Percentiles rank a stretch among this genome's conserved stretches.
These are phyloP conservation scores for Tuber brumale DNA, from an alignment of 495 filamentous ascomycete species.

Conservation along the genomic window DNA sequence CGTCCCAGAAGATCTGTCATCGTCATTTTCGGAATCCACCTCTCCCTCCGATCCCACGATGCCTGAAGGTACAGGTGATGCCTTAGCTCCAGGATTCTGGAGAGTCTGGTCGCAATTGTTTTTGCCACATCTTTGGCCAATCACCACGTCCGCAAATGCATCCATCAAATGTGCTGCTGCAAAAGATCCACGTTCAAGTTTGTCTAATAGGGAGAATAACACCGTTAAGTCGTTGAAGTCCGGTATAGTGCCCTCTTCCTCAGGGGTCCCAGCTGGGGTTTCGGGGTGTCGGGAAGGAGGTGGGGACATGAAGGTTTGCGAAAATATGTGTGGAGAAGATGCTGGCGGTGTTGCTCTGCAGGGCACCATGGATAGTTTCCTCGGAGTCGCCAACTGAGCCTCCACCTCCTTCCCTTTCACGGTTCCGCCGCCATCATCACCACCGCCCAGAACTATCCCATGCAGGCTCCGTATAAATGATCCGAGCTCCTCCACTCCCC, in stretches of 20 bases:
- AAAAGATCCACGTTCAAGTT: slow-evolving; percentile 18
- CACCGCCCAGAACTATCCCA: slow-evolving; percentile 11
- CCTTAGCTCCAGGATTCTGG: background rate
- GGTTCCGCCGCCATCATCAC: background rate
- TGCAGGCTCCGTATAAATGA: background rate
- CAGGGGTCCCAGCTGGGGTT: background rate
- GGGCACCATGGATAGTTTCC: background rate
- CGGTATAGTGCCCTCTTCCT: slow-evolving; percentile 2
- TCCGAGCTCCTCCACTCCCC: slow-evolving; percentile 12
- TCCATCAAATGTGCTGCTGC: slow-evolving; percentile 23
- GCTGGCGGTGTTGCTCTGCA: background rate
- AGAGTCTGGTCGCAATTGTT: background rate
- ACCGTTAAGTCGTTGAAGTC: slow-evolving; percentile 19
- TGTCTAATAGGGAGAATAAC: slow-evolving; percentile 23
- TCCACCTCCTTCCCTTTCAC: background rate
- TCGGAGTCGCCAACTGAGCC: slow-evolving; percentile 2
- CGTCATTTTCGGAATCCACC: background rate
- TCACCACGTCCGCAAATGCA: slow-evolving; percentile 17
- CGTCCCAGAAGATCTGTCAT: background rate
- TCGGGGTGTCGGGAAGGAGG: background rate
- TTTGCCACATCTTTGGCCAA: slow-evolving; percentile 6
- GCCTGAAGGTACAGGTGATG: background rate
- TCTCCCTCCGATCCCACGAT: background rate
- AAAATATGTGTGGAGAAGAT: background rate
- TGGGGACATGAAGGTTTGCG: background rate